Conservation (phyloP, 2,329 filamentous ascomycete genomes). For the Fusarium sp. region DNA sequence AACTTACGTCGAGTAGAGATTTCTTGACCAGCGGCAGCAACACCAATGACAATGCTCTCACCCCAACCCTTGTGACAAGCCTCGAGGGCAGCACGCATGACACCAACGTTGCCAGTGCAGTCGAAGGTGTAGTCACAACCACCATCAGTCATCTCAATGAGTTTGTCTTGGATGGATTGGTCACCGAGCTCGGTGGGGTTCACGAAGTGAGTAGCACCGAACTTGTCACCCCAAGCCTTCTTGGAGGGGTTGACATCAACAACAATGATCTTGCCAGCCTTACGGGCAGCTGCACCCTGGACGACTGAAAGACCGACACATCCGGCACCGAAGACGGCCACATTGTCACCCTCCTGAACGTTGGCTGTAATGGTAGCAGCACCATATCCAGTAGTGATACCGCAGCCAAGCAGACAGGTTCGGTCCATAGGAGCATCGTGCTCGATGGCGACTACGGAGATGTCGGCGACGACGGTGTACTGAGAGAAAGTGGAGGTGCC, state of each 20-base stretch:
- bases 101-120: constrained; percentile 95
- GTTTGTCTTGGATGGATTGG: constrained; percentile 88
- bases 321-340: constrained; percentile 94
- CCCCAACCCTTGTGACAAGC: constrained; percentile 99
- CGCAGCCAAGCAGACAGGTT: constrained; percentile 94
- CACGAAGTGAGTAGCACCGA: constrained; percentile 96
- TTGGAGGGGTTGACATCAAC: constrained; percentile 84
- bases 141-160: constrained; percentile 97
- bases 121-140: constrained; percentile 99
- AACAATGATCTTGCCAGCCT: constrained; percentile 79
- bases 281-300: constrained; percentile 89
- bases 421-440: constrained; percentile 93
- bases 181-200: constrained; percentile 84
- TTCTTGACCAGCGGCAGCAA: constrained; percentile 95
- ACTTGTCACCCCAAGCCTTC: constrained; percentile 92
- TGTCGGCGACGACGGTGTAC: constrained; percentile 98
- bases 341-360: constrained; percentile 87
- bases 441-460: constrained; percentile 95
- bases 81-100: constrained; percentile 95
- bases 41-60: constrained; percentile 96
- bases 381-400: constrained; percentile 98
- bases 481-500: constrained; percentile 98
- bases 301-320: constrained; percentile 96
- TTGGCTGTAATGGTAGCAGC: constrained; percentile 93
- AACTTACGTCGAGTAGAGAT: constrained; percentile 90